phyloP scores from a whole-genome alignment of 2,329 filamentous ascomycete species.

The Colletotrichum filicis region DNA sequence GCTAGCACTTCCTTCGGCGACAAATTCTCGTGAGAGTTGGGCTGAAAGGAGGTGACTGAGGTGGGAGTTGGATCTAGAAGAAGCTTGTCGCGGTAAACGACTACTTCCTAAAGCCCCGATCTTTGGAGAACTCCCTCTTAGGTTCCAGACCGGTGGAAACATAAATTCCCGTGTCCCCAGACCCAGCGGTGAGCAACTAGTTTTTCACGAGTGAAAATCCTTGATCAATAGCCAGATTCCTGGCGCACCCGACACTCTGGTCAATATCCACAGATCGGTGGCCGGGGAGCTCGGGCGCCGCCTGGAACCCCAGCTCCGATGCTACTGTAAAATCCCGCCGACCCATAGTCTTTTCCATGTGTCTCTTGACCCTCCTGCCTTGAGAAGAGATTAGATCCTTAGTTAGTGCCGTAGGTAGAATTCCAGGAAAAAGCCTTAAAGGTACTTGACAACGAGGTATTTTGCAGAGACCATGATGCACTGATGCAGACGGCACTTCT shows the following conservation, averaged over 20 bases:
- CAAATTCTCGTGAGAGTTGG: background rate
- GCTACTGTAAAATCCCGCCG: background rate
- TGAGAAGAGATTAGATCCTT: background rate
- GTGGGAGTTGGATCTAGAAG: background rate
- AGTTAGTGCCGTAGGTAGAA: background rate
- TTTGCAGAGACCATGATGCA: background rate
- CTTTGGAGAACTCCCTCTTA: background rate
- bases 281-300: constrained; percentile 20
- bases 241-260: background rate
- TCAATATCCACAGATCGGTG: background rate
- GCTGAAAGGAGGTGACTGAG: background rate
- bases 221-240: background rate
- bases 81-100: background rate
- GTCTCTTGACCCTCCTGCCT: background rate
- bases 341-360: background rate
- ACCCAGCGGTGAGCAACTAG: background rate
- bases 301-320: background rate
- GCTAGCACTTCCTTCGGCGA: background rate
- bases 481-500: background rate
- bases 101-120: background rate
- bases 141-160: background rate
- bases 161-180: background rate
- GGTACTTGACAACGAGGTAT: background rate
- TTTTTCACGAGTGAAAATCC: background rate
- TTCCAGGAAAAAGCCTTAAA: background rate